Percentiles rank a stretch among this genome's conserved stretches.
phyloP scores from a whole-genome alignment of 352 stramenopile genomes.

The Phytophthora cryptogea region DNA sequence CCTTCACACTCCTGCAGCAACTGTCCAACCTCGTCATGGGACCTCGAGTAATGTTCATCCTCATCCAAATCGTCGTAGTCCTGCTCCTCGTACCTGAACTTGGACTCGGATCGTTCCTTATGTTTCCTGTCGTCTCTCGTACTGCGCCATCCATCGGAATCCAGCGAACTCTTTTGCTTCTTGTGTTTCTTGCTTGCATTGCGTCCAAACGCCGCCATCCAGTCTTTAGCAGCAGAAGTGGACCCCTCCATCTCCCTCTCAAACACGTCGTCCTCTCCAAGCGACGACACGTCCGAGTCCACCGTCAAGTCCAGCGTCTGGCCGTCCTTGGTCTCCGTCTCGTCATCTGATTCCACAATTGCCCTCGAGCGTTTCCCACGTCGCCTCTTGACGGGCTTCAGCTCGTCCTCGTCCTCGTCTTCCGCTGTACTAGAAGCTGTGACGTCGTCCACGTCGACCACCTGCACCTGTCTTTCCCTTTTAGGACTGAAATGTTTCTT shows the following conservation, averaged over 20 bases:
- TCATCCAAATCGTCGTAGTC: slow-evolving; percentile 48
- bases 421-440: slow-evolving; percentile 41
- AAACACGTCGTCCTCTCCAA: slow-evolving; percentile 31
- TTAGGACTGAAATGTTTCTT: slow-evolving; percentile 1
- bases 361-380: slow-evolving; percentile 54
- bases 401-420: slow-evolving; percentile 55
- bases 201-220: slow-evolving; percentile 66
- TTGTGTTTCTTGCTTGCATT: slow-evolving; percentile 34
- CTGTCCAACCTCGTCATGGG: slow-evolving; percentile 75
- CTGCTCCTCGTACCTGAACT: slow-evolving; percentile 12
- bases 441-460: slow-evolving; percentile 24
- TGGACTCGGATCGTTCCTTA: slow-evolving; percentile 2
- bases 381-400: slow-evolving; percentile 37
- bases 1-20: slow-evolving; percentile 66
- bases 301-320: slow-evolving; percentile 30
- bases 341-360: slow-evolving; percentile 73
- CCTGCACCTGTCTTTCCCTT: slow-evolving; percentile 5
- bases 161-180: slow-evolving; percentile 2
- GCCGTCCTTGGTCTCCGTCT: slow-evolving; percentile 25
- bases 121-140: slow-evolving; percentile 11
- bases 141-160: slow-evolving; percentile 26
- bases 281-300: slow-evolving; percentile 56
- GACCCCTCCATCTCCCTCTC: slow-evolving; percentile 33
- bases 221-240: slow-evolving; percentile 45
- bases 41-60: slow-evolving; percentile 53